Base-by-base conservation (phyloP, 306 rosid genomes). In the Dalbergia cochinchinensis region DNA sequence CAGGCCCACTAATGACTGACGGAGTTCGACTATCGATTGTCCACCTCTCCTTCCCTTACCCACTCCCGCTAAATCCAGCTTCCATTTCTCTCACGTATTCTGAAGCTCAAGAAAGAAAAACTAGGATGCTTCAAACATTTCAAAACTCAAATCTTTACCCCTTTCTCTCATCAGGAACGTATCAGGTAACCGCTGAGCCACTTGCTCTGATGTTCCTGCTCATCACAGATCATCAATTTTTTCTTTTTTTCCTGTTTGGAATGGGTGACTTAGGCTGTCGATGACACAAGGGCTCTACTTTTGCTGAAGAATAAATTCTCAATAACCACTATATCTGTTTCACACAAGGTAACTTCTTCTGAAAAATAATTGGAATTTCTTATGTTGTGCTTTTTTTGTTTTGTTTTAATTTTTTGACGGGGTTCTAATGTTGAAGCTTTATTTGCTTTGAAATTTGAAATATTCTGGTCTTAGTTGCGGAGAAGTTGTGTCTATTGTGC, bases 331-430 rank as follows among this genome's bases (percentile, higher is more conserved):
- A 26, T 70, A 62, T 75, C 71, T 12, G 6, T 74, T 65, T 72
- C 48, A n/a, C 67, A 58, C 4, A 86, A 80, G 84, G 90, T 79
- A 81, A 51, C 62, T 51, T 13, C 41, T 65, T 41, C 65, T 57
- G 13, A 78, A 61, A 78, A 16, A 3, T 76, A 60, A 26, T 66
- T 48, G 11, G 11, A 4, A 57, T 76, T 80, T 68, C n/a, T 15
- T 34, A 42, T 13, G 4, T 74, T 54, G 31, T 37, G 7, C 42
- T 62, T 71, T 80, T 39, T 18, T 14, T 35, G 22, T 54, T 14
- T 47, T 16, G 22, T 26, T 26, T 26, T 26, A 26, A 26, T 26
- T 26, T 26, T 26, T 26, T 26, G 31, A 26, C 31, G 31, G 31
- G 31, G 31, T 80, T 68, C n/a, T 15, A 22, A 42, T 13, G 4